These are phyloP conservation scores for Pleochaeta shiraiana DNA, from an alignment of 2,329 filamentous ascomycete genomes.

Conservation along the genomic window DNA sequence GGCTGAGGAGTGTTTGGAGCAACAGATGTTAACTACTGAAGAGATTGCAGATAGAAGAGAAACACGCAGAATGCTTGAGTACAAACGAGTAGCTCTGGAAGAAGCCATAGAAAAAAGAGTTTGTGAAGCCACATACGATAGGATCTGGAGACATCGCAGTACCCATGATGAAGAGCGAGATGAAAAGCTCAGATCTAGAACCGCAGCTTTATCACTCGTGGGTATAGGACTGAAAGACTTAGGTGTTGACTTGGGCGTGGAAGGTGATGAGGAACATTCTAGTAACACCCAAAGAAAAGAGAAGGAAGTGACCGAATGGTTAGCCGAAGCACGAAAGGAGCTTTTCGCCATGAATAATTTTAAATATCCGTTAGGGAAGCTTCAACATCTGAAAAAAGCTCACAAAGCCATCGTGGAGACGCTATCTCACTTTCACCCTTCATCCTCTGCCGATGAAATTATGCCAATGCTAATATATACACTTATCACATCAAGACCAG, in stretches of 20 bases:
- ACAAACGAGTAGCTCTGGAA: slow-evolving; percentile 56
- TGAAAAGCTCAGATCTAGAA: slow-evolving; percentile 85
- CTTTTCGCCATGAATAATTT: slow-evolving; percentile 69
- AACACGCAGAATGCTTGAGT: slow-evolving; percentile 54
- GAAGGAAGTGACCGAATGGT: slow-evolving; percentile 47
- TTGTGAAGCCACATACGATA: slow-evolving; percentile 67
- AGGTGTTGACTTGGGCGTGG: slow-evolving; percentile 47
- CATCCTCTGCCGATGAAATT: slow-evolving; percentile 92
- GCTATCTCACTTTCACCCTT: slow-evolving; percentile 40
- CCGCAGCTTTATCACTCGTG: slow-evolving; percentile 72
- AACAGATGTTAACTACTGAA: slow-evolving; percentile 77
- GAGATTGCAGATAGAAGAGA: slow-evolving; percentile 66
- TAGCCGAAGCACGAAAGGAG: slow-evolving; percentile 48
- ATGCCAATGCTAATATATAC: slow-evolving; percentile 94
- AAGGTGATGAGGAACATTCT: slow-evolving; percentile 27
- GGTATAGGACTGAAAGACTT: slow-evolving; percentile 77
- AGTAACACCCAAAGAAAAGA: slow-evolving; percentile 35
- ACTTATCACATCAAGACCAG: slow-evolving; percentile 72
- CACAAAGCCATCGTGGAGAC: slow-evolving; percentile 94
- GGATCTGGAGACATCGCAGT: slow-evolving; percentile 76
- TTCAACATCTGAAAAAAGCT: slow-evolving; percentile 67
- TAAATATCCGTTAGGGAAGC: slow-evolving; percentile 73
- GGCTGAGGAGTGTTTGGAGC: slow-evolving; percentile 24
- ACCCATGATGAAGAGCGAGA: slow-evolving; percentile 91
- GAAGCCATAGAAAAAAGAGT: slow-evolving; percentile 78